phyloP scores from a whole-genome alignment of 2,329 filamentous ascomycete genomes.

The Epichloe uncinata region DNA sequence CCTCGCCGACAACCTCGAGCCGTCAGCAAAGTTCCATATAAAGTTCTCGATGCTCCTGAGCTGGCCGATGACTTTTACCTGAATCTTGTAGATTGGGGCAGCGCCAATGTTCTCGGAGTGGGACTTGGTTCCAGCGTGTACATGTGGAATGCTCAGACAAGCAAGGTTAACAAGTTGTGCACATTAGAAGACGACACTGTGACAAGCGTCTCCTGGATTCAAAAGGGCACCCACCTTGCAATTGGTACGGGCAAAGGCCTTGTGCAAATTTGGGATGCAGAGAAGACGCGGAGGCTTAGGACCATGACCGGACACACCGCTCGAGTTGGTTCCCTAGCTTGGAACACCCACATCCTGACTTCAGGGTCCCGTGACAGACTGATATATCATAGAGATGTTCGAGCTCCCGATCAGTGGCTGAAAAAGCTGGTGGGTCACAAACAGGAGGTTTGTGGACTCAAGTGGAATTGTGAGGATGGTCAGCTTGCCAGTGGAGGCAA shows the following conservation, averaged over 20 bases:
- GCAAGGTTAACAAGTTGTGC: constrained; percentile 85
- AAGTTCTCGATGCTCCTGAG: constrained; percentile 92
- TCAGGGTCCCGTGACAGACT: constrained; percentile 87
- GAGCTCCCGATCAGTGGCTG: constrained; percentile 81
- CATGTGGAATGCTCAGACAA: constrained; percentile 93
- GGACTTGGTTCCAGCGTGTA: constrained; percentile 89
- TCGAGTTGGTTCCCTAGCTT: constrained; percentile 84
- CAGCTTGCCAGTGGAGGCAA: constrained; percentile 94
- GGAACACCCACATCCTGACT: constrained; percentile 96
- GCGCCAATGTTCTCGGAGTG: constrained; percentile 84
- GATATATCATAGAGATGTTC: constrained; percentile 92
- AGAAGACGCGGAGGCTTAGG: constrained; percentile 67
- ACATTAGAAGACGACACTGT: constrained; percentile 87
- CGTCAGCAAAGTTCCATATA: constrained; percentile 94
- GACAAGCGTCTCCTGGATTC: constrained; percentile 96
- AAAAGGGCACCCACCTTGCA: constrained; percentile 88
- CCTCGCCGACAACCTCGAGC: constrained; percentile 78
- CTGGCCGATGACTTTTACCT: constrained; percentile 95
- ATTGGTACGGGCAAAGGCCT: constrained; percentile 91
- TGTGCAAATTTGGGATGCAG: constrained; percentile 96
- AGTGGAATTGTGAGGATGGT: constrained; percentile 93
- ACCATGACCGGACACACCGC: constrained; percentile 97
- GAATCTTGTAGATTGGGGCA: constrained; percentile 96
- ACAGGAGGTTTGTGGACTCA: constrained; percentile 91
- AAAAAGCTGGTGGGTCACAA: constrained; percentile 86